Evolutionary conservation across 176 grass and related monocot species (phyloP), one percentile per base, ranked within the genome.

Genomic region (Puya raimondii): DNA sequence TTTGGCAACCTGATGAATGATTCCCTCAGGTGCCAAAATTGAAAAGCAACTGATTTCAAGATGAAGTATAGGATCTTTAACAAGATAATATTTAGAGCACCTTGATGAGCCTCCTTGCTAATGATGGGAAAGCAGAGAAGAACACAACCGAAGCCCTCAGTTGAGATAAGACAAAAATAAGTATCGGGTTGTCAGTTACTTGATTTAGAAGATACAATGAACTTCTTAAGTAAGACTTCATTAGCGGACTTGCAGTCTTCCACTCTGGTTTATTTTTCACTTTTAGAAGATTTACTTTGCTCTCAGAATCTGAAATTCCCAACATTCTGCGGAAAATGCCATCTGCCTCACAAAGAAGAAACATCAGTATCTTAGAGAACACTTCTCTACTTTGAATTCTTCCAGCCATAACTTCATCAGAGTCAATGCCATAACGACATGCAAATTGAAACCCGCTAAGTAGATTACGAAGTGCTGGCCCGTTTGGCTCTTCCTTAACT

Each of bases 121-220:
- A 65, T 79, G 79, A 68, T 26, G 65, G 74, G 20, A 77, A 77
- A 57, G 65, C 65, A 61, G 74, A 29, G 49, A 77, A 77, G 21
- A 77, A 69, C 3, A 77, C 25, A 27, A 77, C 20, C 16, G 65
- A 77, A 49, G 42, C 29, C 61, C 75, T 77, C 13, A 77, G 53
- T 20, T 49, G 75, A 59, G 75, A 77, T 25, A 77, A 50, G 27
- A 77, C 21, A 63, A 77, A 63, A 67, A 49, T 53, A 23, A 69
- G 75, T 42, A 77, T 63, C 33, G 69, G 65, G 51, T 72, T 87
- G 70, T 97, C 84, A 18, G 84, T 90, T 51, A 90, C 74, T 77
- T 97, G 89, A 88, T 78, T 90, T 80, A 97, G 80, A 49, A 97
- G 80, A 77, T 68, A 70, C 42, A 97, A 61, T 65, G 86, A 88